Evolutionary conservation across 768 basidiomycete species (phyloP).

Genomic region (Sutorius australiensis): DNA sequence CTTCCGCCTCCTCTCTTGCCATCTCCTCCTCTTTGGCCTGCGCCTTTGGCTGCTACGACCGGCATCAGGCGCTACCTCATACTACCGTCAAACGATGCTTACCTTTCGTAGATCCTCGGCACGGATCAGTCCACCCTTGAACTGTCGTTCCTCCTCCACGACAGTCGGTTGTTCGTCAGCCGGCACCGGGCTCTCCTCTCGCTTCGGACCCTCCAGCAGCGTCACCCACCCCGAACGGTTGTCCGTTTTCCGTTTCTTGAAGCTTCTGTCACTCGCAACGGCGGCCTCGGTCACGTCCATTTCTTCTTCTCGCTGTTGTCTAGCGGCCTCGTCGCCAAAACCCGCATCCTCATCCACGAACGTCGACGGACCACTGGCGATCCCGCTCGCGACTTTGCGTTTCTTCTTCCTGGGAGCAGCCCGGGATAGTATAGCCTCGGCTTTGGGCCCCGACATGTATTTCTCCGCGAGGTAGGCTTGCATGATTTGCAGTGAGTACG

Average conservation of each 20-base stretch:
- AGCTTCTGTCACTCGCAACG: conserved; percentile 69
- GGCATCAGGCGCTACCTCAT: neutral
- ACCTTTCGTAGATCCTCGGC: conserved; percentile 70
- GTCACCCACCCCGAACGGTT: conserved; percentile 66
- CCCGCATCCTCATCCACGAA: conserved; percentile 69
- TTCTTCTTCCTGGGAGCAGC: conserved; percentile 60
- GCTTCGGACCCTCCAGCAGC: conserved; percentile 48
- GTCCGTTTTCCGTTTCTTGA: conserved; percentile 67
- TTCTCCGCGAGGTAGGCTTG: conserved; percentile 85
- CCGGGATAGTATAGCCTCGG: conserved; percentile 86
- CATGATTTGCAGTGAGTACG: conserved; percentile 34
- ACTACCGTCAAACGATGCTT: neutral
- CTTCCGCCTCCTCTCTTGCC: conserved; percentile 45
- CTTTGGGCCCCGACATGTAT: conserved; percentile 96
- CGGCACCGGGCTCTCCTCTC: conserved; percentile 49
- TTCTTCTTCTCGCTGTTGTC: conserved; percentile 54
- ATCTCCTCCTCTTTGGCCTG: conserved; percentile 36
- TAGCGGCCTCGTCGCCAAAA: conserved; percentile 51
- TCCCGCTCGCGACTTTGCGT: conserved; percentile 45
- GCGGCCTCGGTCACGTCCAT: conserved; percentile 56
- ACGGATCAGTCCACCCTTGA: conserved; percentile 75
- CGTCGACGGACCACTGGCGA: conserved; percentile 27
- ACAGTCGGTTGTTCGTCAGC: conserved; percentile 68
- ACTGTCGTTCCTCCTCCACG: conserved; percentile 45
- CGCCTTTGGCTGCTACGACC: conserved; percentile 37